phyloP scores from a whole-genome alignment of 2,329 filamentous ascomycete species.

The Fusarium udum region DNA sequence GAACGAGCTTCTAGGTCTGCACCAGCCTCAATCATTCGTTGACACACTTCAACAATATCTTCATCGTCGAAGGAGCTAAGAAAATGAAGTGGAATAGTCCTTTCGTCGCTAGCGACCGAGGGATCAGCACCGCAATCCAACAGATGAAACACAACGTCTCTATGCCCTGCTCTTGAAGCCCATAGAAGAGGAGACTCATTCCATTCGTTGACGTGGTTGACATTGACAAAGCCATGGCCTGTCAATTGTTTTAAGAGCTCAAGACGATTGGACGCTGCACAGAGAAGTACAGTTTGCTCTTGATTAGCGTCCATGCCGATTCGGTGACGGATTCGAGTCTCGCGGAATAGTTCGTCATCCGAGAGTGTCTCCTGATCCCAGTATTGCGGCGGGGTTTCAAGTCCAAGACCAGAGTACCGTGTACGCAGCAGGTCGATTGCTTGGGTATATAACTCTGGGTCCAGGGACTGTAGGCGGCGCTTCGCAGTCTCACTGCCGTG shows the following conservation, averaged over 20 bases:
- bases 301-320: not conserved
- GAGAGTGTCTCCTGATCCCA: not conserved
- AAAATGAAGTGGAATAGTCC: not conserved
- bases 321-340: not conserved
- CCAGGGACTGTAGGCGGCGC: not conserved
- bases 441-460: not conserved
- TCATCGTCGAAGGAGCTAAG: not conserved
- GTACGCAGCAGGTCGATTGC: not conserved
- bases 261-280: not conserved
- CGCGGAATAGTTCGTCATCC: not conserved
- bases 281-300: not conserved
- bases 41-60: rapidly evolving
- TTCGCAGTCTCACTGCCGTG: not conserved
- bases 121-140: not conserved
- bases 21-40: not conserved
- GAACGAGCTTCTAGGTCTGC: not conserved
- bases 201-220: not conserved
- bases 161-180: not conserved
- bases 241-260: not conserved
- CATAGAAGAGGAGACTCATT: not conserved
- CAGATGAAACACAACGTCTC: rapidly evolving
- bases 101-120: not conserved
- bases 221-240: rapidly evolving
- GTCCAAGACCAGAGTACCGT: not conserved
- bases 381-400: not conserved